A percentile compares a stretch with the other conserved stretches of the same genome.
Evolutionary conservation across 345 rosid species (phyloP).

Genomic region (Euphorbia lathyris): DNA sequence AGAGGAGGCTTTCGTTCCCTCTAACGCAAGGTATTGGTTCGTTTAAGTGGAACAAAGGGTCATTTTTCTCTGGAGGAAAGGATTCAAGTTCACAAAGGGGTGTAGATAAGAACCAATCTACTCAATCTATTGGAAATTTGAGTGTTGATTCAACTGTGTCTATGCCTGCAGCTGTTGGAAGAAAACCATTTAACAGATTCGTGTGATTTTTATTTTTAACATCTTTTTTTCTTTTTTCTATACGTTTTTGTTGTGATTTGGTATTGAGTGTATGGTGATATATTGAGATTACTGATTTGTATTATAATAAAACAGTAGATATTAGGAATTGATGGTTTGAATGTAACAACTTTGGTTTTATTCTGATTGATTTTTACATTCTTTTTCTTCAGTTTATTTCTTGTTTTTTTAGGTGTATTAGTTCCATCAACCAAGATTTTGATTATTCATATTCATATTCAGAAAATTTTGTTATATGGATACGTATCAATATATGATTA

Average conservation of each 20-base stretch:
- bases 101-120: conserved; percentile 17
- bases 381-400: background rate
- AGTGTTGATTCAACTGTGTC: conserved; percentile 83
- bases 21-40: conserved; percentile 64
- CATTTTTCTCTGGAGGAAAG: conserved; percentile 51
- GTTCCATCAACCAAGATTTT: no score
- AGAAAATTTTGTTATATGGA: no score
- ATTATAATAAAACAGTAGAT: conserved; percentile 38
- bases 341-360: conserved; percentile 21
- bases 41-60: conserved; percentile 77
- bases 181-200: conserved; percentile 89
- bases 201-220: conserved; percentile 50
- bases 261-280: conserved; percentile 46
- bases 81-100: conserved; percentile 43
- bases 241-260: conserved; percentile 31
- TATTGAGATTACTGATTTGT: conserved; percentile 34
- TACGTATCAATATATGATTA: no score
- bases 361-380: conserved; percentile 4
- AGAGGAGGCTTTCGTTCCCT: conserved; percentile 72
- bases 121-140: conserved; percentile 50
- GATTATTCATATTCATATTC: no score
- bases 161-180: conserved; percentile 72
- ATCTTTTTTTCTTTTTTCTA: conserved; percentile 11
- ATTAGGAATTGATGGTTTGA: conserved; percentile 42
- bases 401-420: background rate